Evolutionary conservation across 305 asterid genomes (phyloP).

Genomic region (Solanum chacoense): DNA sequence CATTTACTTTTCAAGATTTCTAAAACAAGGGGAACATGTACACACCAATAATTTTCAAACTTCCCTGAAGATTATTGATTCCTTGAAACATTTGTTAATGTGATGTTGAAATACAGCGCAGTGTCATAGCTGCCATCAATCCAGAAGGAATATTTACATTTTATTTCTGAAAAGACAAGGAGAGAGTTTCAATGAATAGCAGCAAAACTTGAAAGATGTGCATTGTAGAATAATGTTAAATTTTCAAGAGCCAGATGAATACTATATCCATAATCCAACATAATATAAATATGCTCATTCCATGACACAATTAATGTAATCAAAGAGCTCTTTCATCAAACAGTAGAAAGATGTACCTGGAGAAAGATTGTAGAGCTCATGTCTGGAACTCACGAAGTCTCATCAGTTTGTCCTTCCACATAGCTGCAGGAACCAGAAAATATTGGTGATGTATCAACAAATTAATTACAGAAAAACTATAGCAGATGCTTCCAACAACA

Average conservation of each 20-base stretch:
- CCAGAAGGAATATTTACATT: not conserved
- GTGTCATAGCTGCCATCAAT: not conserved
- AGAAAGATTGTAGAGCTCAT: not conserved
- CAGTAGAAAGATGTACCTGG: not conserved
- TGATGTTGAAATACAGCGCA: not conserved
- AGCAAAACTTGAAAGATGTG: not conserved
- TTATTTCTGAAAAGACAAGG: not conserved
- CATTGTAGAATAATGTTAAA: not conserved
- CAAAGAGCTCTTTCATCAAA: not conserved
- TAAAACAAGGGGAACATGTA: not conserved
- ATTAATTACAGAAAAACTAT: not conserved
- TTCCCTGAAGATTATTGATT: not conserved
- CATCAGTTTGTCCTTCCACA: conserved; percentile 28
- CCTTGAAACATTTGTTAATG: not conserved
- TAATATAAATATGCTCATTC: not conserved
- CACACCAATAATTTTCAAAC: not conserved
- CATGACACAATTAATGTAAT: not conserved
- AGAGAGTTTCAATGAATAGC: not conserved
- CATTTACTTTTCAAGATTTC: not conserved
- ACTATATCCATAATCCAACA: not conserved
- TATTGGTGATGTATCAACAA: not conserved
- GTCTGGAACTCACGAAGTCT: conserved; percentile 17
- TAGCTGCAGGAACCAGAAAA: conserved; percentile 8
- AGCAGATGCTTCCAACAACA: not conserved
- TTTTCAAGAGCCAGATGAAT: not conserved